These are phyloP conservation scores for Eruca vesicaria DNA, from an alignment of 441 rosid genomes.

Conservation along the genomic window DNA sequence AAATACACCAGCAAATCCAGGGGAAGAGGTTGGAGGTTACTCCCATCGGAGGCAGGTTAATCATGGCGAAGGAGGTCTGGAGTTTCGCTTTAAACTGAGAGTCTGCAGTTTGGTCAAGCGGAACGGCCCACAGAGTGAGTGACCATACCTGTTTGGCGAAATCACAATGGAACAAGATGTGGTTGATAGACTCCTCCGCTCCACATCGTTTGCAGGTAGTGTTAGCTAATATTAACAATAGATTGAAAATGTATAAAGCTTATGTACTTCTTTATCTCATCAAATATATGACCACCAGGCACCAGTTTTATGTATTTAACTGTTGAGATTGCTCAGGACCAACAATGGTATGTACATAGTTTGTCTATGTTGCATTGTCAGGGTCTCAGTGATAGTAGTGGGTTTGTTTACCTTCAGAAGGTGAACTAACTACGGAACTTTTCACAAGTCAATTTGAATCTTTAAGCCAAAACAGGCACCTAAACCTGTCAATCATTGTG, in stretches of 20 bases:
- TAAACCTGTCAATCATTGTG: background rate
- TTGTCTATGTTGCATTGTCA: conserved; percentile 1
- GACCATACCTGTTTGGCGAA: no score
- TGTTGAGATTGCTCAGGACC: background rate
- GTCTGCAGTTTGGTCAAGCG: no score
- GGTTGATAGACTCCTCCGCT: no score
- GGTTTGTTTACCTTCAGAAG: background rate
- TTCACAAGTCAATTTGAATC: no score
- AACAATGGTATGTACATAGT: background rate
- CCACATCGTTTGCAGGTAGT: no score
- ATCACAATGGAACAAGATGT: no score
- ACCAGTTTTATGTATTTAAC: background rate
- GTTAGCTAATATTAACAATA: conserved; percentile 14
- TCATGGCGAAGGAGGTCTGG: no score
- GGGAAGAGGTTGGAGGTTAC: no score
- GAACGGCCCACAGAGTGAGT: no score
- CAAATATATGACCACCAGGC: background rate
- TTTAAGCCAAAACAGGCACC: background rate
- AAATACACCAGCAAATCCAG: no score
- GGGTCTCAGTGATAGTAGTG: background rate
- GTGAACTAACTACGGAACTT: background rate
- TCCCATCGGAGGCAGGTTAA: no score
- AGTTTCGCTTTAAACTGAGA: no score
- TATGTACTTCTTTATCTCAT: background rate
- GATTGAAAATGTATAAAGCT: conserved; percentile 3